A percentile compares a stretch with the other conserved stretches of the same genome.
These are phyloP conservation scores for Cladosporium sp. DNA, from an alignment of 2,329 filamentous ascomycete species.

Conservation along the genomic window DNA sequence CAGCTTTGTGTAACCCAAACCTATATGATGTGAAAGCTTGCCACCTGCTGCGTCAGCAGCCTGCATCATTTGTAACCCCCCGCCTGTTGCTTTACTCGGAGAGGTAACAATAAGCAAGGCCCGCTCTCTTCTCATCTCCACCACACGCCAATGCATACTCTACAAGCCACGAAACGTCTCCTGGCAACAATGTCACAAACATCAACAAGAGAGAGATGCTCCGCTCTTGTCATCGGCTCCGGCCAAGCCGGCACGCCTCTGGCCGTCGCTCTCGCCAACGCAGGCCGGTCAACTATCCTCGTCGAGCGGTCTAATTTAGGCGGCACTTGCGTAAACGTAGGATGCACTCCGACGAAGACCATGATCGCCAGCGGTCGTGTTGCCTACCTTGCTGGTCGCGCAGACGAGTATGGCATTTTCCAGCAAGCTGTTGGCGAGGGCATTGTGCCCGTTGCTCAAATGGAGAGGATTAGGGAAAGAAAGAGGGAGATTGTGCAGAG, in stretches of 20 bases:
- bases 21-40: not conserved
- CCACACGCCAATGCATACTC: not conserved
- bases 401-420: constrained; percentile 44
- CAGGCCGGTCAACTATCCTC: constrained; percentile 43
- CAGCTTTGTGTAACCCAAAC: not conserved
- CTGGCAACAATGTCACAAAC: not conserved
- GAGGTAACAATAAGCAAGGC: no score
- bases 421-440: constrained; percentile 18
- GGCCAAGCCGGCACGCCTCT: constrained; percentile 52
- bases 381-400: constrained; percentile 44
- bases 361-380: constrained; percentile 55
- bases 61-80: not conserved
- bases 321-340: constrained; percentile 87
- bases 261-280: constrained; percentile 44
- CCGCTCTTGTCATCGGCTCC: constrained; percentile 49
- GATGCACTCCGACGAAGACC: constrained; percentile 85
- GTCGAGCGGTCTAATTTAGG: constrained; percentile 57
- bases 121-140: not conserved
- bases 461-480: constrained; percentile 48
- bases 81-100: not conserved
- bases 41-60: constrained; percentile 1
- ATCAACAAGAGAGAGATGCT: constrained; percentile 28
- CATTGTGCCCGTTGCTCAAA: constrained; percentile 34
- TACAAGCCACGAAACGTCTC: not conserved
- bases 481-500: constrained; percentile 52